Base-by-base conservation (phyloP, 441 rosid genomes). In the Mallotus japonicus region DNA sequence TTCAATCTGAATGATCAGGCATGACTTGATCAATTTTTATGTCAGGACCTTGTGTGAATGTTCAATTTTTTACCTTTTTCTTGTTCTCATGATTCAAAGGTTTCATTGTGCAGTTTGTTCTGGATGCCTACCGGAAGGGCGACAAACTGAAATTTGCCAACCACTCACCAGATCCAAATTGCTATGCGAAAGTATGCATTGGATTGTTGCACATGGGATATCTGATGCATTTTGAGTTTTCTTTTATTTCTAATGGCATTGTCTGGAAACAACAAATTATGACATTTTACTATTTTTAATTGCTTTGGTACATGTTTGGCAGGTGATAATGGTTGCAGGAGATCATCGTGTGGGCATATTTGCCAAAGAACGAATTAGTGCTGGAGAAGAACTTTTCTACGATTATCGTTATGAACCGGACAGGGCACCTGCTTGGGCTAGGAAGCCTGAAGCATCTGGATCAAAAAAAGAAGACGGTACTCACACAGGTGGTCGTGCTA, bases 271-370 rank as follows among this genome's bases (percentile, higher is more conserved):
- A 37, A 37, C 40, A 34, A 34, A 24, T 24, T 24, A 24, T 2
- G 2, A 24, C 32, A 28, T 19, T n/a, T 53, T n/a, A n/a, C 28
- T 11, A 44, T 65, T 19, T 49, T 34, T 67, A 3, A n/a, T 53
- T 24, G 11, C 28, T 44, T 56, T 9, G 9, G 58, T 57, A 32
- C 58, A 12, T 71, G 34, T 62, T 3, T 78, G 65, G 87, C 86
- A 95, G 99, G 99, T 93, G 57, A 90, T 95, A 51, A 95, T 95
- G 98, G 99, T 93, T 46, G 98, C 94, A 24, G 97, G 99, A 81
- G 99, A 95, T 83, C 99, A 93, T 42, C 81, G 98, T 42, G 99
- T 91, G 44, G 98, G 99, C 57, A 93, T 95, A 67, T 95, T 95
- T 47, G 99, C 99, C 75, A 93, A 93, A 76, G 99, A 93, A 83